Evolutionary conservation across 352 stramenopile genomes (phyloP).

Genomic region (Pythium volutum): DNA sequence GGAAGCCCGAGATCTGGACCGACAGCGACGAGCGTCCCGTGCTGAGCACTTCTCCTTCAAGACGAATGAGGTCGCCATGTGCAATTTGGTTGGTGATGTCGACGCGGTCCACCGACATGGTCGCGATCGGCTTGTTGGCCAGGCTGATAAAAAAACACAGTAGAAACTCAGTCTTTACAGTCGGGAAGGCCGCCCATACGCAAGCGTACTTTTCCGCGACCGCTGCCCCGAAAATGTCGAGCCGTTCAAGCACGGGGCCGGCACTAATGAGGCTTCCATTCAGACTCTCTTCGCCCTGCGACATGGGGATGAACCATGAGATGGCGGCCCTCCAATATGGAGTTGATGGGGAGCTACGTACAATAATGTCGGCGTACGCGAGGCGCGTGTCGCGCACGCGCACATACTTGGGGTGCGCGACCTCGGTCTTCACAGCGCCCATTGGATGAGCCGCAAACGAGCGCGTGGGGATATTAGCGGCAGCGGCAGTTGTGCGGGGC

Average conservation of each 20-base stretch:
- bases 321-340: not conserved
- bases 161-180: not conserved
- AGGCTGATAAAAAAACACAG: conserved; percentile 23
- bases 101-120: conserved; percentile 65
- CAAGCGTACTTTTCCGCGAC: conserved; percentile 52
- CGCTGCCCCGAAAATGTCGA: conserved; percentile 58
- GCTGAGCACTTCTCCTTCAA: conserved; percentile 63
- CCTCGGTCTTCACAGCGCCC: conserved; percentile 14
- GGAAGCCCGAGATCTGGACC: conserved; percentile 64
- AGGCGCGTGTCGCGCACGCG: conserved; percentile 33
- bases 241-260: conserved; percentile 33
- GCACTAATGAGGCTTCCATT: conserved; percentile 29
- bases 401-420: conserved; percentile 14
- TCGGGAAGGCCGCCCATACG: no score
- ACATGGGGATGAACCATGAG: not conserved
- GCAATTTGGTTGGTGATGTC: conserved; percentile 63
- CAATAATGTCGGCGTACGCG: conserved; percentile 47
- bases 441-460: conserved; percentile 21
- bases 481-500: not conserved
- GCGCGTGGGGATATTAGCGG: conserved; percentile 2
- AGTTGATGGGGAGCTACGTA: not conserved
- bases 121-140: conserved; percentile 55
- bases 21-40: conserved; percentile 55
- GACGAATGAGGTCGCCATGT: conserved; percentile 56
- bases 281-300: conserved; percentile 35